Base-by-base conservation (phyloP, 805 yeast species). In the Yueomyces sinensis region DNA sequence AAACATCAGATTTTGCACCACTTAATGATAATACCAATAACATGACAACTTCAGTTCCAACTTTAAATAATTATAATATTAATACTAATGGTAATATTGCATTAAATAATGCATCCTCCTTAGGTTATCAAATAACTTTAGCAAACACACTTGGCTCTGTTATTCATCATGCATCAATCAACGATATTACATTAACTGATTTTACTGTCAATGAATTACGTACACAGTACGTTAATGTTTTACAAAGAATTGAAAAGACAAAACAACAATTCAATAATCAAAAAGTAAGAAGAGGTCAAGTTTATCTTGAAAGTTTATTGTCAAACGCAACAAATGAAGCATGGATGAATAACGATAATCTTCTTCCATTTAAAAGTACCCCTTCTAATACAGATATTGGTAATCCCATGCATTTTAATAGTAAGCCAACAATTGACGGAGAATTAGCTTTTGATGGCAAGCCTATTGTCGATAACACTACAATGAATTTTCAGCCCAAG, bases 231-330 rank as follows among this genome's bases (percentile, higher is more conserved):
- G 13, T 25, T 25, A 25, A 25, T 25, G 28, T 25, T 9, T n/a
- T 25, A 11, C 15, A 25, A 25, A 9, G 15, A 11, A 25, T 25
- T 5, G 28, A 25, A 25, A 25, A 25, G 15, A 25, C 15, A 1
- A 25, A 25, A n/a, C 28, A 29, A 33, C 24, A 32, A 19, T 16
- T 11, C 27, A 25, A 30, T 30, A 6, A 36, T 25, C 24, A 37
- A 18, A 23, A 35, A 28, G 25, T 31, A 11, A 33, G 31, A 34
- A 31, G 28, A 13, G 34, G 28, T 31, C 33, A 28, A 27, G 38
- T n/a, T 33, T 28, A 16, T 33, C 39, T 15, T 39, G 32, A 27
- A 31, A 29, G 30, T 24, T 25, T 34, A 19, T 22, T 15, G 33
- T 34, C 27, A 27, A 34, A 20, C 29, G 29, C 23, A 15, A 31